phyloP scores from a whole-genome alignment of 345 rosid species.

The Salix brachista region DNA sequence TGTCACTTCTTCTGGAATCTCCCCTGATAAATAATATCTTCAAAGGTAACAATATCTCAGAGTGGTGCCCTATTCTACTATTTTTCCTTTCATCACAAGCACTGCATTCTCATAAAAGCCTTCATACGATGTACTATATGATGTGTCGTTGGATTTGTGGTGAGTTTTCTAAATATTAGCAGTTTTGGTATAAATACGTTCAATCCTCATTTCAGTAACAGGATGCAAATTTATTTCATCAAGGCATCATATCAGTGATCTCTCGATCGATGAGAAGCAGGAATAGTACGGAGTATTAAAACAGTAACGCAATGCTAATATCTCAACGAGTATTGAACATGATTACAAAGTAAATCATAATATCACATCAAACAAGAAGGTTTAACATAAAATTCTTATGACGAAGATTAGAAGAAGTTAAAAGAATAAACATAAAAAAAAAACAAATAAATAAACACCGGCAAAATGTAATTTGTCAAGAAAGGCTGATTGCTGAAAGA shows the following conservation, averaged over 20 bases:
- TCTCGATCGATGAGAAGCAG: not conserved
- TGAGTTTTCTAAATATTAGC: not conserved
- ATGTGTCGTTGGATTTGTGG: conserved; percentile 4
- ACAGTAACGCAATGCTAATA: not conserved
- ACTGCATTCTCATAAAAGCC: too few species aligned
- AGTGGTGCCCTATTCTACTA: too few species aligned
- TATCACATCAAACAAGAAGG: not conserved
- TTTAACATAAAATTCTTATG: not conserved
- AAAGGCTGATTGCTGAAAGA: not conserved
- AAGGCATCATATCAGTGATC: not conserved
- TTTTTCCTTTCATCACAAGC: too few species aligned
- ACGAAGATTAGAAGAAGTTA: not conserved
- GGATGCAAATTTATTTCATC: not conserved
- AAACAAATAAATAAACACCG: not conserved
- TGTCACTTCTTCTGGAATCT: too few species aligned
- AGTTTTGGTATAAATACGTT: too few species aligned
- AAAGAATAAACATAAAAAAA: not conserved
- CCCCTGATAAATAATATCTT: too few species aligned
- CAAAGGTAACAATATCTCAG: too few species aligned
- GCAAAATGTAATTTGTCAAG: not conserved
- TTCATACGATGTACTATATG: too few species aligned
- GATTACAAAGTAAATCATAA: conserved; percentile 2
- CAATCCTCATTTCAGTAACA: not conserved
- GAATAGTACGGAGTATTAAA: not conserved
- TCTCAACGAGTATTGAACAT: not conserved